Base-by-base conservation (phyloP, 2,329 filamentous ascomycete genomes). In the Fusarium transvaalense region DNA sequence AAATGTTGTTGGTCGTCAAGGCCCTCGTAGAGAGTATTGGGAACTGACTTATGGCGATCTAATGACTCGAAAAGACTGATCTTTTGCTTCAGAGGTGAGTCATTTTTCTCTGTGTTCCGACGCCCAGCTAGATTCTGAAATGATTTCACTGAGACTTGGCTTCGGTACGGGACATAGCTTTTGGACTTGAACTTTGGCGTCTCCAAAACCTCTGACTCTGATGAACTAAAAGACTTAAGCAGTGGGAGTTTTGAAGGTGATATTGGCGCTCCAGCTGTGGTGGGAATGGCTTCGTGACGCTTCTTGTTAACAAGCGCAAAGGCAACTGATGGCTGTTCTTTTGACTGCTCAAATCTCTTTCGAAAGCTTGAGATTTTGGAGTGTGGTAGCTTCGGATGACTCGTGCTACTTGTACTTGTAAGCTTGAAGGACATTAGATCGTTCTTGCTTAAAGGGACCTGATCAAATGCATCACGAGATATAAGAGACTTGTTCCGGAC, bases 21-120 rank as follows among this genome's bases (percentile, higher is more conserved):
- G 8, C 14, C 14, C 10, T 39, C 12, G 13, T 4, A 23, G 0
- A 29, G 25, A 34, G 35, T 17, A 12, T 42, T 17, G 12, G 19
- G 4, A 13, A 39, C 6, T 19, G 52, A 27, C 9, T 37, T 47
- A 10, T 59, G 60, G 9, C 31, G 59, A 23, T 65, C 69, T 35
- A 78, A 53, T 17, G 71, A 72, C 42, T 78, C 76, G 48, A 77
- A 78, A 10, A 78, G 59, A 5, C 69, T 65, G 23, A 78, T 78
- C 38, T 69, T 76, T n/a, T 78, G 71, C 45, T 69, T 74, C 43
- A 75, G 42, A 7, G 71, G 69, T 10, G 72, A 72, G n/a, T 48
- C n/a, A 1, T 38, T 23, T 27, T 66, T 64, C 35, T 64, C 47
- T 3, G 56, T 61, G 12, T 41, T 54, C 17, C 53, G 54, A 10